Conservation (phyloP, 805 yeast genomes). For the Kluyveromyces siamensis region DNA sequence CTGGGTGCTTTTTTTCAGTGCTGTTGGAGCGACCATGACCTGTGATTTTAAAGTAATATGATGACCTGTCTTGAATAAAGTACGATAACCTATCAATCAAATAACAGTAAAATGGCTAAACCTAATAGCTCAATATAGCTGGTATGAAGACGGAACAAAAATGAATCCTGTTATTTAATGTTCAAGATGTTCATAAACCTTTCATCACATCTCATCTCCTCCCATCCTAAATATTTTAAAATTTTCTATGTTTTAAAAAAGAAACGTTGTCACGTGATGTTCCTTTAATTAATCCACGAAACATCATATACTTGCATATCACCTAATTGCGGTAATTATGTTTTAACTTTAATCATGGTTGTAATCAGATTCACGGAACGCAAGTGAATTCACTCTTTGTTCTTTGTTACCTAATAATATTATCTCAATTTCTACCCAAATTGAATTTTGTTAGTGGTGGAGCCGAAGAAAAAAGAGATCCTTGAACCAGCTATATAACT, state of each 20-base stretch:
- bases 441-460: not conserved
- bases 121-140: not conserved
- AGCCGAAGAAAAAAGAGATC: not conserved
- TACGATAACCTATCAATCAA: not conserved
- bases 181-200: constrained; percentile 3
- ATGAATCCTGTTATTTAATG: not conserved
- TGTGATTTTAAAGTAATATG: not conserved
- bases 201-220: constrained; percentile 6
- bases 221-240: constrained; percentile 12
- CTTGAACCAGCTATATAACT: not conserved
- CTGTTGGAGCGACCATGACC: constrained; percentile 41
- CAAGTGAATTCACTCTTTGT: too few relatives aligned
- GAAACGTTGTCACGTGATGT: not conserved
- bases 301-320: too few relatives aligned
- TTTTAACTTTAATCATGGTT: too few relatives aligned
- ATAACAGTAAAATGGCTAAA: not conserved
- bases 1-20: constrained; percentile 21
- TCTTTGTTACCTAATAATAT: too few relatives aligned
- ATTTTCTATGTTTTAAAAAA: constrained; percentile 5
- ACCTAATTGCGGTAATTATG: too few relatives aligned
- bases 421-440: not conserved
- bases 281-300: not conserved
- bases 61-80: not conserved
- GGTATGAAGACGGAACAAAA: not conserved
- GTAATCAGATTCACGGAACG: too few relatives aligned